Percentiles rank a stretch among this genome's conserved stretches.
Conservation (phyloP, 257 asterid species). For the Petunia secreta region DNA sequence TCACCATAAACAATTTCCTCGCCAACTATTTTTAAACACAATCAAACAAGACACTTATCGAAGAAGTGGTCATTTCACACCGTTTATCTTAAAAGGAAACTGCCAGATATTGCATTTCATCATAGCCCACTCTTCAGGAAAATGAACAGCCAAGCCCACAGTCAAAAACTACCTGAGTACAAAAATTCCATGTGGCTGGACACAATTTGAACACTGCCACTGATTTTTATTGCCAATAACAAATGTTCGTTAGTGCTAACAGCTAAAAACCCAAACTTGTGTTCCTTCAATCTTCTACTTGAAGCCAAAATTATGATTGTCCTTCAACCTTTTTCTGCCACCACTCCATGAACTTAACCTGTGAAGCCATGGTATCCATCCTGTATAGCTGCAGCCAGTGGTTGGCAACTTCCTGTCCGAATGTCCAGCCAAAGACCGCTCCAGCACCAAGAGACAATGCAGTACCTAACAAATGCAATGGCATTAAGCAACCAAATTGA, state of each 20-base stretch:
- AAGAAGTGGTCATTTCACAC: neutral
- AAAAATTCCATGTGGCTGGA: neutral
- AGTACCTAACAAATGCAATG: constrained; percentile 56
- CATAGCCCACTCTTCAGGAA: neutral
- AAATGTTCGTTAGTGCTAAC: neutral
- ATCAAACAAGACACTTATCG: neutral
- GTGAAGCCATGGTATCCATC: constrained; percentile 73
- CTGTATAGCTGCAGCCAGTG: constrained; percentile 80
- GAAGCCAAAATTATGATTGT: constrained; percentile 20
- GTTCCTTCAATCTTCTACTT: neutral
- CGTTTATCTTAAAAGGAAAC: neutral
- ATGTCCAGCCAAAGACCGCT: constrained; percentile 71
- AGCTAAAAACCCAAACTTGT: neutral
- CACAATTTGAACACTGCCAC: neutral
- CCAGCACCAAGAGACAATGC: constrained; percentile 77
- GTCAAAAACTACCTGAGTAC: neutral
- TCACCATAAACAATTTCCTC: neutral
- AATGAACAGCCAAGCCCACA: neutral
- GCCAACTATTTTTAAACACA: neutral
- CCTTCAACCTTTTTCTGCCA: constrained; percentile 71
- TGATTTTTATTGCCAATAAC: neutral
- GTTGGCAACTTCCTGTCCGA: constrained; percentile 79
- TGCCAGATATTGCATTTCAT: neutral
- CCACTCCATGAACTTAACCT: constrained; percentile 89
- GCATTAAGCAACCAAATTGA: constrained; percentile 12